Evolutionary conservation across 2,329 filamentous ascomycete genomes (phyloP).

Genomic region (Aschersonia sp.): DNA sequence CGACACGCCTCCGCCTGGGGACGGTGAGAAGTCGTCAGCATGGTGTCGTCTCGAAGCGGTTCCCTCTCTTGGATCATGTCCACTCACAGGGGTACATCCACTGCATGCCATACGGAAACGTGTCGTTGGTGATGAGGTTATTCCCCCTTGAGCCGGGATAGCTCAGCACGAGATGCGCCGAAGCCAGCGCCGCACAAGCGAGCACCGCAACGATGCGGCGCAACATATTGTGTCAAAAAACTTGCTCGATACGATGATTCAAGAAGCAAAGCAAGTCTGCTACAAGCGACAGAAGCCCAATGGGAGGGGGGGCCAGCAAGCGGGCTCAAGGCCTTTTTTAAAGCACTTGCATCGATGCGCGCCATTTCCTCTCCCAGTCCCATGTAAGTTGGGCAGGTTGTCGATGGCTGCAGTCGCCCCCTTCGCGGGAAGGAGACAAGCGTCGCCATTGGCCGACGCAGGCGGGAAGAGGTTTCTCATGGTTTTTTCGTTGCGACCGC

Average conservation of each 20-base stretch:
- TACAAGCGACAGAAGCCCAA: too few relatives aligned
- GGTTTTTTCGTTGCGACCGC: too few relatives aligned
- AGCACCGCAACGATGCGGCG: slow-evolving; percentile 11
- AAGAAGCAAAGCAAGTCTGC: not conserved
- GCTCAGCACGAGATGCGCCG: slow-evolving; percentile 69
- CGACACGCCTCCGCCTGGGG: slow-evolving; percentile 66
- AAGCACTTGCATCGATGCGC: too few relatives aligned
- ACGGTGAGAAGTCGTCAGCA: not conserved
- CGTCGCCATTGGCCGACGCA: too few relatives aligned
- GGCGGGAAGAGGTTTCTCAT: too few relatives aligned
- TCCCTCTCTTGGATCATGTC: not conserved
- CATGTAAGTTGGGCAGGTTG: too few relatives aligned
- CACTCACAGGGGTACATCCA: slow-evolving; percentile 86
- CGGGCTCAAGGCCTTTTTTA: too few relatives aligned
- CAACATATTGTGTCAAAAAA: not conserved
- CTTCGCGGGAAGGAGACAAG: too few relatives aligned
- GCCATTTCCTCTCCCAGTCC: too few relatives aligned
- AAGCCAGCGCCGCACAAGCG: slow-evolving; percentile 32
- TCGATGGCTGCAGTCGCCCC: too few relatives aligned
- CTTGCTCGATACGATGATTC: not conserved
- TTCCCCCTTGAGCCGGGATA: slow-evolving; percentile 83
- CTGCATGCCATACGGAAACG: slow-evolving; percentile 81
- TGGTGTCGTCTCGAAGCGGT: slow-evolving; percentile 2
- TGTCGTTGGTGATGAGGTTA: slow-evolving; percentile 66
- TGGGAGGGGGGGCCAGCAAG: too few relatives aligned